phyloP scores from a whole-genome alignment of 495 filamentous ascomycete species.

The Talaromyces ruber region DNA sequence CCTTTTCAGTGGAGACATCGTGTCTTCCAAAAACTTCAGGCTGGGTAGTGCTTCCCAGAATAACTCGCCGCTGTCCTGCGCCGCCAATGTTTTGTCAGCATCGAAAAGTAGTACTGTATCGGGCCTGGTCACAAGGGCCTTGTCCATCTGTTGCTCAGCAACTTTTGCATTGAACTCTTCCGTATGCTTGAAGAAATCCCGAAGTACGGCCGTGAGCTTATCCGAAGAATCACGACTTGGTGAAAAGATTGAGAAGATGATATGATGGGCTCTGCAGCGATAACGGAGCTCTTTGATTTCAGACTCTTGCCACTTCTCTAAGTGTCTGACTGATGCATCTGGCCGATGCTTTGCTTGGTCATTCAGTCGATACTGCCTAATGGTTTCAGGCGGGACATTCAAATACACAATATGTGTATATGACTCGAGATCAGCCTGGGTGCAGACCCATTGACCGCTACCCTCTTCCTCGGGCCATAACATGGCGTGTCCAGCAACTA shows the following conservation, averaged over 20 bases:
- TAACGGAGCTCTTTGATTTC: slow-evolving; percentile 41
- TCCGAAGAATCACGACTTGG: not conserved
- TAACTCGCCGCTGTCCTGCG: slow-evolving; percentile 42
- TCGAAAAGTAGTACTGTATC: slow-evolving; percentile 46
- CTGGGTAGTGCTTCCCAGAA: slow-evolving; percentile 53
- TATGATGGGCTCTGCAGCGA: slow-evolving; percentile 23
- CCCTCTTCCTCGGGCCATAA: slow-evolving; percentile 40
- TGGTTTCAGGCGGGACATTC: slow-evolving; percentile 25
- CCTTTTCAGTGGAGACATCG: not conserved
- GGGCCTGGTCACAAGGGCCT: slow-evolving; percentile 15
- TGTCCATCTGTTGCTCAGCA: slow-evolving; percentile 30
- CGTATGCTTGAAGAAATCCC: slow-evolving; percentile 31
- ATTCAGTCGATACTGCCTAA: slow-evolving; percentile 22
- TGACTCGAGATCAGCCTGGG: slow-evolving; percentile 25
- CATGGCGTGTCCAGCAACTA: slow-evolving; percentile 55
- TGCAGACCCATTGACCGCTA: slow-evolving; percentile 28
- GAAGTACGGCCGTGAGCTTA: slow-evolving; percentile 28
- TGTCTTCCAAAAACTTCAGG: no score
- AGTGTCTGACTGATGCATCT: slow-evolving; percentile 23
- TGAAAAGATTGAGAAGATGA: not conserved
- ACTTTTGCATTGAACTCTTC: slow-evolving; percentile 29
- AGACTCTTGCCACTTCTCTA: slow-evolving; percentile 42
- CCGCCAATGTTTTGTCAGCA: slow-evolving; percentile 47
- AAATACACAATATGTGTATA: slow-evolving; percentile 60
- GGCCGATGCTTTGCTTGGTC: slow-evolving; percentile 36